A percentile compares a stretch with the other conserved stretches of the same genome.
Evolutionary conservation across 495 filamentous ascomycete genomes (phyloP).

Genomic region (Penicillium ucsense): DNA sequence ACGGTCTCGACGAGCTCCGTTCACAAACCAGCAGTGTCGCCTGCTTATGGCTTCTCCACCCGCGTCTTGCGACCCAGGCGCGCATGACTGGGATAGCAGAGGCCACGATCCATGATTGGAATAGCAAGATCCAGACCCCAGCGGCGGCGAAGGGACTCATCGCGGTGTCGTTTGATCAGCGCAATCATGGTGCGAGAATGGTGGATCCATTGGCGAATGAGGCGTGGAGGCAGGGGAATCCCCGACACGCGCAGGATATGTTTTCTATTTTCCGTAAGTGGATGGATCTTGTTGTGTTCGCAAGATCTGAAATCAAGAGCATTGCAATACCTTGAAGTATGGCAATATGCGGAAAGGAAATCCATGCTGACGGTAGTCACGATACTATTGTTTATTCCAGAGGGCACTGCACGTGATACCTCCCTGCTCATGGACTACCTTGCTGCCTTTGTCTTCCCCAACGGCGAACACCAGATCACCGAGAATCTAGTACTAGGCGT

Average conservation of each 20-base stretch:
- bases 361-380: background rate
- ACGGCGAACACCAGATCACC: constrained; percentile 42
- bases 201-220: constrained; percentile 52
- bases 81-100: constrained; percentile 57
- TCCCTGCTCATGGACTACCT: constrained; percentile 62
- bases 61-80: constrained; percentile 55
- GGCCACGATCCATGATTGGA: constrained; percentile 50
- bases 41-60: constrained; percentile 82
- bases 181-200: constrained; percentile 75
- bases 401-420: constrained; percentile 69
- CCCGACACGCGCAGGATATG: constrained; percentile 81
- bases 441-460: constrained; percentile 61
- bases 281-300: too few relatives aligned
- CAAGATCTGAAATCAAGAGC: too few relatives aligned
- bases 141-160: constrained; percentile 48
- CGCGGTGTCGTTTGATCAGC: constrained; percentile 74
- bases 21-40: constrained; percentile 42
- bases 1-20: constrained; percentile 66
- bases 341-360: too few relatives aligned
- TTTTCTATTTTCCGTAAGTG: constrained; percentile 53
- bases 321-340: too few relatives aligned
- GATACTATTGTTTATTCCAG: constrained; percentile 15
- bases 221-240: constrained; percentile 72
- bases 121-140: constrained; percentile 22
- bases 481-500: constrained; percentile 71